Percentiles rank a stretch among this genome's conserved stretches.
Evolutionary conservation across 1,139 yeast species (phyloP).

Genomic region (Lodderomyces pseudojiufengensis): DNA sequence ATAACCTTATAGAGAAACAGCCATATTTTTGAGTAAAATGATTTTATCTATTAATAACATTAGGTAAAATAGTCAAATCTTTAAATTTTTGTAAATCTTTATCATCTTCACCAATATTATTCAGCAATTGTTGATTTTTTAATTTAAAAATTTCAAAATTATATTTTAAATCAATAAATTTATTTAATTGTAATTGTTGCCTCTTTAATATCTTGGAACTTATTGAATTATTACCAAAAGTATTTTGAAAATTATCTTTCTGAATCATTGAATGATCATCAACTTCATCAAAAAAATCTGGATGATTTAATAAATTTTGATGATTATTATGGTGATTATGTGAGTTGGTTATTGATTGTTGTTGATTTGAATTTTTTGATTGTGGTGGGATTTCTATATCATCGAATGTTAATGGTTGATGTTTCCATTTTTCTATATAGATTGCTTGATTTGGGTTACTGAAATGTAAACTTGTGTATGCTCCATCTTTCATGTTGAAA

Average conservation of each 20-base stretch:
- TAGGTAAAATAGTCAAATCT: constrained; percentile 4
- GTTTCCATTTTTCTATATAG: constrained; percentile 3
- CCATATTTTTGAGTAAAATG: too few relatives aligned
- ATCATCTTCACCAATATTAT: neutral
- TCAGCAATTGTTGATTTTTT: too few relatives aligned
- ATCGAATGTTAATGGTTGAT: constrained; percentile 5
- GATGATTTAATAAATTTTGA: constrained; percentile 1
- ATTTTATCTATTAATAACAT: neutral
- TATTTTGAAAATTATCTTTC: neutral
- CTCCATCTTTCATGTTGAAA: constrained; percentile 5
- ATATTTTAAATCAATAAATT: neutral
- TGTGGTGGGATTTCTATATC: constrained; percentile 4
- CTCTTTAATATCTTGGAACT: neutral
- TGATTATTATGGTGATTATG: too few relatives aligned
- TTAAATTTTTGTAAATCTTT: constrained; percentile 1
- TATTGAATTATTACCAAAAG: neutral
- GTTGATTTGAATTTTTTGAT: neutral
- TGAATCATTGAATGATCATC: neutral
- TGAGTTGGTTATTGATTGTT: constrained; percentile 1
- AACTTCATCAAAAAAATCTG: constrained; percentile 1
- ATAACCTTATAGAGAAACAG: too few relatives aligned
- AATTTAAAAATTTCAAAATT: neutral
- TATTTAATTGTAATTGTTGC: neutral
- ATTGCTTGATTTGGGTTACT: constrained; percentile 1
- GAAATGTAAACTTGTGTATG: constrained; percentile 1